These are phyloP conservation scores for Cladorrhinum sp. DNA, from an alignment of 2,329 filamentous ascomycete species.

Conservation along the genomic window DNA sequence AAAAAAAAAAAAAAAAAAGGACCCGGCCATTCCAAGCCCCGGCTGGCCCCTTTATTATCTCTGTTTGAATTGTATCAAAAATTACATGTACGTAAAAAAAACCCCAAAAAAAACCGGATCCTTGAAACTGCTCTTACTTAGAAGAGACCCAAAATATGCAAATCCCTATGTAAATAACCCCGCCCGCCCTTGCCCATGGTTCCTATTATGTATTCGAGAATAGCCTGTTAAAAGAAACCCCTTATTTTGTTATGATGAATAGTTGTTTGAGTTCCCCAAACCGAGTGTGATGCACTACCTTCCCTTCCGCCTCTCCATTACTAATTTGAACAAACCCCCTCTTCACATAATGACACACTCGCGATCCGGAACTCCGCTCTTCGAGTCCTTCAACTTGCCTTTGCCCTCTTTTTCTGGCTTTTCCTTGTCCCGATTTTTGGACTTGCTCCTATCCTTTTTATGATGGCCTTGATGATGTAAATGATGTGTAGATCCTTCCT, in stretches of 20 bases:
- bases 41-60: neutral
- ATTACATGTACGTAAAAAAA: neutral
- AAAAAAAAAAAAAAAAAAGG: too few species aligned
- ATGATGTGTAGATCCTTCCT: neutral
- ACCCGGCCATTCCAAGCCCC: neutral
- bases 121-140: too few species aligned
- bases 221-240: too few species aligned
- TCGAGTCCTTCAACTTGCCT: conserved; percentile 13
- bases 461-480: conserved; percentile 20
- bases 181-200: too few species aligned
- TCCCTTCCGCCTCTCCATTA: neutral
- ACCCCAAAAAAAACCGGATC: too few species aligned
- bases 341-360: conserved; percentile 29
- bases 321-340: neutral
- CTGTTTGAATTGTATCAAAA: neutral
- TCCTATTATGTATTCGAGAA: too few species aligned
- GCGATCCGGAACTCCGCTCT: conserved; percentile 23
- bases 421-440: conserved; percentile 14
- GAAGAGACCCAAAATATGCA: neutral
- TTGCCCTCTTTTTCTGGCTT: conserved; percentile 18
- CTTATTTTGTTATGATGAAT: too few species aligned
- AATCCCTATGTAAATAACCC: neutral
- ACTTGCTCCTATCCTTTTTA: conserved; percentile 34
- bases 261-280: too few species aligned
- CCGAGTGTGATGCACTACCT: neutral